These are phyloP conservation scores for Trifolium pratense DNA, from an alignment of 306 rosid species.

Conservation along the genomic window DNA sequence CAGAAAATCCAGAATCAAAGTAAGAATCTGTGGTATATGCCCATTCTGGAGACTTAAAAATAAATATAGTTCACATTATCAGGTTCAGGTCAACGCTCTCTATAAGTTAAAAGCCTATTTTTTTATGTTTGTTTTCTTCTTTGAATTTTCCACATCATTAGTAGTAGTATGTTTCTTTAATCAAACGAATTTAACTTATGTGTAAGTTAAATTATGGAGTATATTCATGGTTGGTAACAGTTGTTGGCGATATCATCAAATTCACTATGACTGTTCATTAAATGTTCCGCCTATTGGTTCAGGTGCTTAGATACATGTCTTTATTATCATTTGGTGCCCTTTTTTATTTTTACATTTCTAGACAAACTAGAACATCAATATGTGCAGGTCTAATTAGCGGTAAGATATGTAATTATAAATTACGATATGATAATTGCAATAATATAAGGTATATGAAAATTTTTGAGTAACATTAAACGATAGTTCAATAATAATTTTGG, in stretches of 20 bases:
- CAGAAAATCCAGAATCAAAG: constrained; percentile 19
- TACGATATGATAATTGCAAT: no score
- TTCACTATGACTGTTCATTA: not conserved
- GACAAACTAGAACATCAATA: no score
- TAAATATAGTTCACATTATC: not conserved
- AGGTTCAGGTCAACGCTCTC: constrained; percentile 44
- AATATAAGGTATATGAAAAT: no score
- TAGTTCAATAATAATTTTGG: no score
- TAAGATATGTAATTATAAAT: no score
- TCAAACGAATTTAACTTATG: no score
- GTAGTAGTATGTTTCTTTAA: not conserved
- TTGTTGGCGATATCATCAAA: constrained; percentile 11
- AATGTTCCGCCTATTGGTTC: not conserved
- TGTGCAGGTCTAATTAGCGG: no score
- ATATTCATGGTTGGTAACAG: constrained; percentile 13
- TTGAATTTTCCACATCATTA: not conserved
- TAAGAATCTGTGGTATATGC: constrained; percentile 43
- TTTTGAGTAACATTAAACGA: no score
- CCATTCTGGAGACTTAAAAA: not conserved
- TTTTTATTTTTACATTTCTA: no score
- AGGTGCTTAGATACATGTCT: not conserved
- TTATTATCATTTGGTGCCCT: no score
- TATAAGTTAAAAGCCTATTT: not conserved
- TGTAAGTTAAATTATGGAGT: no score
- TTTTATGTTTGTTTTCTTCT: not conserved